These are phyloP conservation scores for Sporothrix euskadiensis DNA, from an alignment of 2,329 filamentous ascomycete genomes.

Conservation along the genomic window DNA sequence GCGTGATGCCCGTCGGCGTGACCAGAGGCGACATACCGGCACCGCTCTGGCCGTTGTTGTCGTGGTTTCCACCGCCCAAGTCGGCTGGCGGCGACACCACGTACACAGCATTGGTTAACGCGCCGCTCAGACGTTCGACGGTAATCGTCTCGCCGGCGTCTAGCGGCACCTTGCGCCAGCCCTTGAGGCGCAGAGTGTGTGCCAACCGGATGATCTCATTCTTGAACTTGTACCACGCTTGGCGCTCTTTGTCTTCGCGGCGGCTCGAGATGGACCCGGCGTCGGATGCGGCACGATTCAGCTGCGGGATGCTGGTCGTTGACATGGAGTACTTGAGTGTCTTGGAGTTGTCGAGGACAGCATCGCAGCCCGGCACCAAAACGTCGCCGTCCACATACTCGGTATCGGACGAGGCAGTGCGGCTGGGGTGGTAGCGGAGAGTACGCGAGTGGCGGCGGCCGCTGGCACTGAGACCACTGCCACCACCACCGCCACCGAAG, in stretches of 20 bases:
- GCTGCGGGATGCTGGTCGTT: constrained; percentile 48
- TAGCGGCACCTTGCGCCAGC: constrained; percentile 81
- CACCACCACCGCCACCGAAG: background rate
- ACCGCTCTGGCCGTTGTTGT: background rate
- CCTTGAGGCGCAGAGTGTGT: constrained; percentile 86
- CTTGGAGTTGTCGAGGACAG: constrained; percentile 83
- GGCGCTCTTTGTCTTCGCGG: constrained; percentile 64
- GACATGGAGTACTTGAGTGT: constrained; percentile 66
- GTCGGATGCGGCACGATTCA: constrained; percentile 43
- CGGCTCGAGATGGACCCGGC: constrained; percentile 46
- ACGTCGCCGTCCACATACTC: constrained; percentile 80
- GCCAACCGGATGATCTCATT: constrained; percentile 85
- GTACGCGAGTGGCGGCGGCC: constrained; percentile 39
- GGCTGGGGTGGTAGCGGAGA: constrained; percentile 45
- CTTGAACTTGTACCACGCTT: constrained; percentile 85
- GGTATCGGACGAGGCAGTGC: constrained; percentile 73
- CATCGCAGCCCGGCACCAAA: constrained; percentile 82
- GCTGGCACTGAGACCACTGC: constrained; percentile 25
- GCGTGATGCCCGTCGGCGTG: background rate
- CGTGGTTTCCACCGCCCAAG: constrained; percentile 40
- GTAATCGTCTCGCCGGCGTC: constrained; percentile 67
- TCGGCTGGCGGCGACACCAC: constrained; percentile 80
- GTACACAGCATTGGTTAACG: constrained; percentile 94
- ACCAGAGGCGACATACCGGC: constrained; percentile 1
- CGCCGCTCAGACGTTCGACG: constrained; percentile 80